A percentile compares a stretch with the other conserved stretches of the same genome.
phyloP scores from a whole-genome alignment of 2,329 filamentous ascomycete species.

The Aureobasidium pullulans region DNA sequence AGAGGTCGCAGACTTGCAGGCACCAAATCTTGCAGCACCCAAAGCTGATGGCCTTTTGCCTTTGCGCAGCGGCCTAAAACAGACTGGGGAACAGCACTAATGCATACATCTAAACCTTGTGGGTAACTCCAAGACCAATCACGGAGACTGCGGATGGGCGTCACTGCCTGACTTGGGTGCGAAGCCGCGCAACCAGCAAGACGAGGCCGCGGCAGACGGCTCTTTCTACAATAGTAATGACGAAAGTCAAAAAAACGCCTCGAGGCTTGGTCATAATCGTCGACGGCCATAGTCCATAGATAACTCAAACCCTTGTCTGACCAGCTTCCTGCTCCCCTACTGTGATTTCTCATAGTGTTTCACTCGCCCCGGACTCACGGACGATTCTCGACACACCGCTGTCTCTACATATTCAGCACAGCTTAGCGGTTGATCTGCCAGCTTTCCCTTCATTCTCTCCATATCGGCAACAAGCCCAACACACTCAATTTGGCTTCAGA shows the following conservation, averaged over 20 bases:
- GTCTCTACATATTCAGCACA: neutral
- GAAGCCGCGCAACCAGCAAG: constrained; percentile 5
- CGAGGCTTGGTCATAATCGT: neutral
- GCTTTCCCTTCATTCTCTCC: neutral
- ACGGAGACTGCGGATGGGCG: neutral
- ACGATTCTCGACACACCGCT: neutral
- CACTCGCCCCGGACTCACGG: neutral
- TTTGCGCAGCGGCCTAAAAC: neutral
- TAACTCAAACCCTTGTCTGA: neutral
- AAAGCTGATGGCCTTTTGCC: neutral
- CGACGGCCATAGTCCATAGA: constrained; percentile 1
- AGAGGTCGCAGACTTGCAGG: neutral
- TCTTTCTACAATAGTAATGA: neutral
- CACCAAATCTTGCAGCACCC: neutral
- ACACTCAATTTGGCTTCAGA: neutral
- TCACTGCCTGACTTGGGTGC: neutral
- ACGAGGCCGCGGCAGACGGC: neutral
- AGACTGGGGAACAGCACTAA: constrained; percentile 1
- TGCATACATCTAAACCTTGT: neutral
- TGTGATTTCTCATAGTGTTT: constrained; percentile 5
- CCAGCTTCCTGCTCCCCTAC: neutral
- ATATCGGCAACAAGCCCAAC: neutral
- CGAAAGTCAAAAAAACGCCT: constrained; percentile 5
- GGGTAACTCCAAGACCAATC: neutral
- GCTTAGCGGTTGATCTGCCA: neutral